A percentile compares a stretch with the other conserved stretches of the same genome.
phyloP scores from a whole-genome alignment of 768 basidiomycete species.

The Amanita rubescens region DNA sequence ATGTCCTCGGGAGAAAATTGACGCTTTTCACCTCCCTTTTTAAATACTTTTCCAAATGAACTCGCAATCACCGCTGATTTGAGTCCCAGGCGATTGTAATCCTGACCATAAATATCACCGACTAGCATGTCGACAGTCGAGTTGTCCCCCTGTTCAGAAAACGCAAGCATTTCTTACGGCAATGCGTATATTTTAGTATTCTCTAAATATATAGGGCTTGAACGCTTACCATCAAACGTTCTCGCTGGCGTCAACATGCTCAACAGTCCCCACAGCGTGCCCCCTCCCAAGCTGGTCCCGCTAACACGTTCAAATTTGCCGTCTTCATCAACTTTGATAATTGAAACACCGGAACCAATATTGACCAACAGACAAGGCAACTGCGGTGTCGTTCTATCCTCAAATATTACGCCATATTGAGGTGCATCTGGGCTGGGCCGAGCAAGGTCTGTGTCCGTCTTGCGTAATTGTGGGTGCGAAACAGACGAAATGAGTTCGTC shows the following conservation, averaged over 20 bases:
- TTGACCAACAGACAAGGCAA: constrained; percentile 96
- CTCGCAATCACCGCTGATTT: constrained; percentile 98
- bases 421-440: constrained; percentile 91
- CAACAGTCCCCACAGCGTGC: constrained; percentile 93
- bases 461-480: constrained; percentile 22
- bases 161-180: constrained; percentile 81
- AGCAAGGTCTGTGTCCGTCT: constrained; percentile 37
- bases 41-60: constrained; percentile 98
- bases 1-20: constrained; percentile 89
- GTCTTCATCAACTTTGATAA: constrained; percentile 95
- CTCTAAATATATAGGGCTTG: constrained; percentile 3
- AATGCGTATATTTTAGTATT: constrained; percentile 1
- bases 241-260: constrained; percentile 93
- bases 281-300: constrained; percentile 95
- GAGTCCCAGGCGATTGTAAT: constrained; percentile 90
- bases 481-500: constrained; percentile 86
- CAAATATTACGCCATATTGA: constrained; percentile 82
- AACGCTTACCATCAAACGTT: constrained; percentile 86
- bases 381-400: constrained; percentile 74
- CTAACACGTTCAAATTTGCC: constrained; percentile 94
- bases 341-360: constrained; percentile 95
- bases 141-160: constrained; percentile 94
- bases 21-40: constrained; percentile 72
- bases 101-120: constrained; percentile 98
- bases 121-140: constrained; percentile 96